Evolutionary conservation across 495 filamentous ascomycete genomes (phyloP), one percentile per base, ranked within the genome.

Genomic region (Hypomontagnella monticulosa): DNA sequence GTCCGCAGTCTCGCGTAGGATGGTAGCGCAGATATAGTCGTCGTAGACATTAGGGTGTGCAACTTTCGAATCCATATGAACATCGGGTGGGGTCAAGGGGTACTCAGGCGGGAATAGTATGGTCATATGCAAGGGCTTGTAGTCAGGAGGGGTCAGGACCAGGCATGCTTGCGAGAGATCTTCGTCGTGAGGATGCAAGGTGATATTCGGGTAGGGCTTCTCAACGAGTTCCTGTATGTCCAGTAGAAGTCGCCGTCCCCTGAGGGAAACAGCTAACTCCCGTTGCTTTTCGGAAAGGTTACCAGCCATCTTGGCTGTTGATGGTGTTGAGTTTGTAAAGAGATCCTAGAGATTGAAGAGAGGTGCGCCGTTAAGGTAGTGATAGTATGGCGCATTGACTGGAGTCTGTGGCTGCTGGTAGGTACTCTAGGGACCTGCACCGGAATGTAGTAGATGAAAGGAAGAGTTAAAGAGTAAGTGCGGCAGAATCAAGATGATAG

Each of bases 1-100:
- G 1, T 76, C 80, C 33, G 80, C 73, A 2, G 14, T 49, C 0
- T 51, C 73, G 53, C 78, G 75, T 47, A 83, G 78, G 54, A 84
- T 83, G 14, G 71, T 76, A 11, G 79, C 79, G 67, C 80, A 84
- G 63, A 85, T 85, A 66, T 77, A 83, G 63, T 65, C 36, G 3
- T 69, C 77, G 54, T 72, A 81, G 33, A 84, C 74, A 53, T 85
- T 86, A 30, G 85, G 86, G 67, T 87, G 84, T 63, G 64, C 67
- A 65, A 87, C 78, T 55, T 76, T 67, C 49, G 83, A 80, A 74
- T 83, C 70, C 71, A 84, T 84, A 30, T 63, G 76, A 59, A 85
- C 66, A 20, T 0, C 3, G 1, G 80, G 81, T 1, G 83, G 75
- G 30, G 49, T 40, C 23, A 82, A 66, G 54, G 83, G 84, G 75